These are phyloP conservation scores for Claviceps purpurea DNA, from an alignment of 2,329 filamentous ascomycete genomes.

Conservation along the genomic window DNA sequence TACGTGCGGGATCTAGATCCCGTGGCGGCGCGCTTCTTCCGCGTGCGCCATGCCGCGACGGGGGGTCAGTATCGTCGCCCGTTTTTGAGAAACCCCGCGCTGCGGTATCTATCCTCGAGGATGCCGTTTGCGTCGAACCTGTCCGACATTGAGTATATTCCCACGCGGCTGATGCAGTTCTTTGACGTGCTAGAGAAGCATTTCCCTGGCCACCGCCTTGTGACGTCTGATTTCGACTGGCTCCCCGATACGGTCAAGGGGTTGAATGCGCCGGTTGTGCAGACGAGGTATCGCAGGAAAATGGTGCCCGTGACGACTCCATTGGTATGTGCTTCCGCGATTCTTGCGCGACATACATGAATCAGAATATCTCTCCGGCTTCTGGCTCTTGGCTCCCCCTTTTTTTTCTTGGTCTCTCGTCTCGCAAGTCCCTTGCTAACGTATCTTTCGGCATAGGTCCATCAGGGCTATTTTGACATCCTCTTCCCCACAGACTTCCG, in stretches of 20 bases:
- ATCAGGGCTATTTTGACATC: conserved; percentile 98
- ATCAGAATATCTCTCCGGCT: no score
- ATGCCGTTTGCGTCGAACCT: conserved; percentile 65
- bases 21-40: conserved; percentile 67
- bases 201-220: conserved; percentile 79
- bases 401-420: background rate
- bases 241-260: conserved; percentile 74
- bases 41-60: conserved; percentile 68
- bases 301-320: conserved; percentile 87
- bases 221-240: conserved; percentile 82
- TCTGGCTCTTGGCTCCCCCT: background rate
- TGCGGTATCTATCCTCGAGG: conserved; percentile 48
- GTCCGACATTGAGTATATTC: conserved; percentile 80
- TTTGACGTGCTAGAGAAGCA: conserved; percentile 80
- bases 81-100: conserved; percentile 36
- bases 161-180: conserved; percentile 90
- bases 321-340: conserved; percentile 40
- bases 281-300: conserved; percentile 76
- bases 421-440: background rate
- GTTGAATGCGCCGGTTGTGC: conserved; percentile 86
- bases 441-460: conserved; percentile 44
- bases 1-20: conserved; percentile 73
- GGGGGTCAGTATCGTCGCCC: conserved; percentile 50
- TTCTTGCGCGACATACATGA: no score
- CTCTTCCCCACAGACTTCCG: conserved; percentile 94